These are phyloP conservation scores for Capronia americana DNA, from an alignment of 2,329 filamentous ascomycete species.

Conservation along the genomic window DNA sequence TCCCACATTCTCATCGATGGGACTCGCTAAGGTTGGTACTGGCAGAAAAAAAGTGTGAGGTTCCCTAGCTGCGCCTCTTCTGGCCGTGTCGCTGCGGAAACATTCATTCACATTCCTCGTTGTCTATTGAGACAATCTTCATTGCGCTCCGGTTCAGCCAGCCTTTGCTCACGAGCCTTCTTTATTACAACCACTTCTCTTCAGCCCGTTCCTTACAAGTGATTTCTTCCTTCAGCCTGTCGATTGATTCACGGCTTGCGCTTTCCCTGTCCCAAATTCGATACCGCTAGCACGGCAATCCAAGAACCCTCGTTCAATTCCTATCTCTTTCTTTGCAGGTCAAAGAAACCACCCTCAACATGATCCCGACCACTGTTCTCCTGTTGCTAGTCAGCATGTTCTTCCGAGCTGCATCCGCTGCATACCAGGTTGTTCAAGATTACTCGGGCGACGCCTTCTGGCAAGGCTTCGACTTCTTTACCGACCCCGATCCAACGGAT, in stretches of 20 bases:
- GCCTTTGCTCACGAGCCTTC: background rate
- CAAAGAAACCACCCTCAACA: slow-evolving; percentile 6
- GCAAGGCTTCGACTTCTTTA: slow-evolving; percentile 58
- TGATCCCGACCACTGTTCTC: slow-evolving; percentile 9
- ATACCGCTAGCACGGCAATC: slow-evolving; percentile 12
- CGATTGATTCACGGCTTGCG: slow-evolving; percentile 18
- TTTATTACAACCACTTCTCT: slow-evolving; percentile 10
- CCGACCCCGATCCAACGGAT: slow-evolving; percentile 55
- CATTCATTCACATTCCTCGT: slow-evolving; percentile 8
- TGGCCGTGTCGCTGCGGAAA: slow-evolving; percentile 8
- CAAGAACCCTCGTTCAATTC: background rate
- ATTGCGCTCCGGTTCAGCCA: background rate
- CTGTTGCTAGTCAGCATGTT: slow-evolving; percentile 37
- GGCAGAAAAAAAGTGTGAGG: slow-evolving; percentile 19
- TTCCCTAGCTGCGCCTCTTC: slow-evolving; percentile 4
- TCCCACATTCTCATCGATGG: slow-evolving; percentile 8
- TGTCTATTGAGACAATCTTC: slow-evolving; percentile 10
- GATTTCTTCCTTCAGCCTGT: slow-evolving; percentile 1
- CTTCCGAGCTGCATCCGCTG: slow-evolving; percentile 34
- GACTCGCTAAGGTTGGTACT: slow-evolving; percentile 6
- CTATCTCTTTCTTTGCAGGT: slow-evolving; percentile 7
- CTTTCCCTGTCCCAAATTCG: background rate
- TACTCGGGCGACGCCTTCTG: slow-evolving; percentile 58
- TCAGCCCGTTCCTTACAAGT: background rate
- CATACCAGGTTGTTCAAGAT: slow-evolving; percentile 49